Evolutionary conservation across 1,284 basidiomycete species (phyloP).

Genomic region (Entoloma clypeatum): DNA sequence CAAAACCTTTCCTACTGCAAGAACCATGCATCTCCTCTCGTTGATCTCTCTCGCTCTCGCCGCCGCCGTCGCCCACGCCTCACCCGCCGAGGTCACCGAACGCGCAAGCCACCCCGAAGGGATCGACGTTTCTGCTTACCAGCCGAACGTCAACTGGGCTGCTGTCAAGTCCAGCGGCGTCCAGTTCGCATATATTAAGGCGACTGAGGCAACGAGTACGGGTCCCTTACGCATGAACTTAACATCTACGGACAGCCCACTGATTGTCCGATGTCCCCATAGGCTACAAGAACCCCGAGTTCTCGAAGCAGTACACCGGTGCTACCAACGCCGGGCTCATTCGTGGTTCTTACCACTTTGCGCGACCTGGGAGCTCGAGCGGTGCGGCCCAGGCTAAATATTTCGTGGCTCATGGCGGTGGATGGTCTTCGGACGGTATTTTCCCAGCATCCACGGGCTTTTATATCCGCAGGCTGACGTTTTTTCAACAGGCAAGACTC

Average conservation of each 20-base stretch:
- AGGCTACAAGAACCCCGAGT: slow-evolving; percentile 37
- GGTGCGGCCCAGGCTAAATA: slow-evolving; percentile 55
- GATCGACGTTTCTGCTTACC: slow-evolving; percentile 54
- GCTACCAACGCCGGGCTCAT: slow-evolving; percentile 53
- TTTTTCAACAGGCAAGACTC: slow-evolving; percentile 40
- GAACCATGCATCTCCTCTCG: no score
- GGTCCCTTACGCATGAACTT: not conserved
- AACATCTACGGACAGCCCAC: not conserved
- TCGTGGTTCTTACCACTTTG: slow-evolving; percentile 59
- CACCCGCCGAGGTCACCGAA: slow-evolving; percentile 6
- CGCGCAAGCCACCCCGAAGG: slow-evolving; percentile 41
- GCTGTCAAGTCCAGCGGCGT: slow-evolving; percentile 51
- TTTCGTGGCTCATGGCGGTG: slow-evolving; percentile 57
- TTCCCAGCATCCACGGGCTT: not conserved
- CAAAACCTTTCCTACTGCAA: no score
- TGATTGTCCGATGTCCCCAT: not conserved
- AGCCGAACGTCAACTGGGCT: slow-evolving; percentile 49
- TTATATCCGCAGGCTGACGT: not conserved
- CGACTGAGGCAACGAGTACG: slow-evolving; percentile 53
- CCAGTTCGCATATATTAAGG: slow-evolving; percentile 61
- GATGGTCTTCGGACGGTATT: slow-evolving; percentile 48
- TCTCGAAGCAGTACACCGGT: slow-evolving; percentile 47
- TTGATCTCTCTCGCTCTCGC: slow-evolving; percentile 10
- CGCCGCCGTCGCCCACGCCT: slow-evolving; percentile 6
- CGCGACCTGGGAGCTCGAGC: slow-evolving; percentile 44